A percentile compares a stretch with the other conserved stretches of the same genome.
Conservation (phyloP, 1,284 basidiomycete genomes). For the Microbotryum lychnidis-dioicae region DNA sequence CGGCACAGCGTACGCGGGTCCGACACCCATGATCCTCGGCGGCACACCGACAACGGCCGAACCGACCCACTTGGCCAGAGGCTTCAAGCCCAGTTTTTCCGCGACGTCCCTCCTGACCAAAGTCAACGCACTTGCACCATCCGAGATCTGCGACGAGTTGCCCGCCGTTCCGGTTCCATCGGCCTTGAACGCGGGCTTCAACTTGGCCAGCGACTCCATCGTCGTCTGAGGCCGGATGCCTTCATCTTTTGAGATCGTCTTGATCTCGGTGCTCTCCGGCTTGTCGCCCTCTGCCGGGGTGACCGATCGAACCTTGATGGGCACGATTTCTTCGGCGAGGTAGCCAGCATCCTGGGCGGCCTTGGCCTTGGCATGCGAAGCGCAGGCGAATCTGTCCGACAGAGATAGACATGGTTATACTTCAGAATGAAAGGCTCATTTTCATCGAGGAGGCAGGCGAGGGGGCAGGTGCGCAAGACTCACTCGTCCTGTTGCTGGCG, state of each 20-base stretch:
- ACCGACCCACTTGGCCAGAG: slow-evolving; percentile 42
- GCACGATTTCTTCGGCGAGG: slow-evolving; percentile 43
- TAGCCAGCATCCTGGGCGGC: slow-evolving; percentile 42
- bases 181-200: slow-evolving; percentile 43
- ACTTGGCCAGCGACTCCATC: slow-evolving; percentile 37
- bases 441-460: not conserved
- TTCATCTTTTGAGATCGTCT: slow-evolving; percentile 36
- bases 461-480: not conserved
- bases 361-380: slow-evolving; percentile 40
- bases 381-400: slow-evolving; percentile 37
- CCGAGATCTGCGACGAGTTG: slow-evolving; percentile 44
- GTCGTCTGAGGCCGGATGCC: slow-evolving; percentile 34
- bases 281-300: slow-evolving; percentile 34
- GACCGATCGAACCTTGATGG: slow-evolving; percentile 40
- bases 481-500: slow-evolving; percentile 39
- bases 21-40: slow-evolving; percentile 35
- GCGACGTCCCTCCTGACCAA: slow-evolving; percentile 41
- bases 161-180: slow-evolving; percentile 43
- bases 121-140: slow-evolving; percentile 43
- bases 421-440: not conserved
- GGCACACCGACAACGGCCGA: slow-evolving; percentile 40
- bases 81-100: slow-evolving; percentile 41
- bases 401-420: not conserved
- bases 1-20: slow-evolving; percentile 34
- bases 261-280: slow-evolving; percentile 26